Evolutionary conservation across 441 rosid genomes (phyloP), one percentile per base, ranked within the genome.

Genomic region (Biscutella laevigata): DNA sequence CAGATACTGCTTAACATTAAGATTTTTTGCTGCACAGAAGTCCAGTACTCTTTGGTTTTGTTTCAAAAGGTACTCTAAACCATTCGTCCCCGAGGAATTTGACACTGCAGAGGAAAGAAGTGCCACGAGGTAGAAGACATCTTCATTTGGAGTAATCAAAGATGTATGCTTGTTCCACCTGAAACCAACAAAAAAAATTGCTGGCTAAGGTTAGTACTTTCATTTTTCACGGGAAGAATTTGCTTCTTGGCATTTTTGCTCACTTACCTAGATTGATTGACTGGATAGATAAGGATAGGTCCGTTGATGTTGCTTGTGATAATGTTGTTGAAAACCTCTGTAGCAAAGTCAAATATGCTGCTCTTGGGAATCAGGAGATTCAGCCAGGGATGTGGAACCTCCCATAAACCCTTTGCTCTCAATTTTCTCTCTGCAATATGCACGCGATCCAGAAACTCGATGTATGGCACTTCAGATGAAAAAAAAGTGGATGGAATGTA

Each of bases 361-460:
- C 80, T 78, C 67, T 68, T 81, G 5, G 98, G 95, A 41, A 90
- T 38, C 21, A 90, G 63, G 61, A 90, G 88, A 67, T 84, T 87
- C 38, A 91, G 47, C 96, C 98, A 91, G 42, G 98, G 98, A 74
- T 91, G 96, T 37, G 91, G 91, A 66, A 88, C 78, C 19, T 91
- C 98, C 96, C 98, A 83, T 63, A 81, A 50, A 20, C 91, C 96
- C 57, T 83, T 73, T 63, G 62, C 77, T 61, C 80, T 71, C 47
- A 91, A 88, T 66, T 80, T 83, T 46, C 63, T 54, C 73, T 78
- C 94, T 1, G 84, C 73, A 2, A 67, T 22, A 30, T 91, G 96
- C 42, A 91, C 96, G 29, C 98, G 76, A 37, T 91, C 83, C 25
- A 91, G 78, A 67, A 91, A 91, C 45, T 81, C 84, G 3, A 76